A percentile compares a stretch with the other conserved stretches of the same genome.
Evolutionary conservation across 306 rosid species (phyloP).

Genomic region (Vigna hirtella): DNA sequence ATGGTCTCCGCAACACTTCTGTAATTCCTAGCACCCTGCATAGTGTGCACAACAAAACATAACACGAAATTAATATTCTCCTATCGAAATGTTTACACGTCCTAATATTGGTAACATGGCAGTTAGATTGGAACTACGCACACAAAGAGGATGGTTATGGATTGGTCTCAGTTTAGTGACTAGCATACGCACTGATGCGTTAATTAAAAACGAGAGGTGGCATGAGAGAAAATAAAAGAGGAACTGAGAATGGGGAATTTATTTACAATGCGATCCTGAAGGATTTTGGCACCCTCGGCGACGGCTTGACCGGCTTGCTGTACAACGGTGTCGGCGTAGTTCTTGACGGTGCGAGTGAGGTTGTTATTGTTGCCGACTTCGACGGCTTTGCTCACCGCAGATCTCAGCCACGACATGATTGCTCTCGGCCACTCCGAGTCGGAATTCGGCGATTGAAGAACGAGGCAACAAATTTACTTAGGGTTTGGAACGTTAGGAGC

Average conservation of each 20-base stretch:
- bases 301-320: constrained; percentile 99
- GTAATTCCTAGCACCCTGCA: constrained; percentile 72
- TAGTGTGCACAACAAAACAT: constrained; percentile 18
- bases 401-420: constrained; percentile 74
- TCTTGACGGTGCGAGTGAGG: constrained; percentile 93
- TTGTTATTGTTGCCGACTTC: constrained; percentile 92
- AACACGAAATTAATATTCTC: constrained; percentile 5
- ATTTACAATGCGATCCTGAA: constrained; percentile 95
- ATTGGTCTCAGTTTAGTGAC: background rate
- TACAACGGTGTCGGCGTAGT: constrained; percentile 96
- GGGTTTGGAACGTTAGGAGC: constrained; percentile 20
- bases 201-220: background rate
- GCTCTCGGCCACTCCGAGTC: background rate
- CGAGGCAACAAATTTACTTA: constrained; percentile 16
- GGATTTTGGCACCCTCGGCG: constrained; percentile 90
- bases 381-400: constrained; percentile 94
- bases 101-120: background rate
- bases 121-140: background rate
- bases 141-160: background rate
- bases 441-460: background rate
- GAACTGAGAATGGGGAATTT: constrained; percentile 26
- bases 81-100: background rate
- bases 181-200: background rate
- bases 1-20: constrained; percentile 72
- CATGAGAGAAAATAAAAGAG: background rate